Evolutionary conservation across 768 basidiomycete species (phyloP).

Genomic region (Kwoniella sp.): DNA sequence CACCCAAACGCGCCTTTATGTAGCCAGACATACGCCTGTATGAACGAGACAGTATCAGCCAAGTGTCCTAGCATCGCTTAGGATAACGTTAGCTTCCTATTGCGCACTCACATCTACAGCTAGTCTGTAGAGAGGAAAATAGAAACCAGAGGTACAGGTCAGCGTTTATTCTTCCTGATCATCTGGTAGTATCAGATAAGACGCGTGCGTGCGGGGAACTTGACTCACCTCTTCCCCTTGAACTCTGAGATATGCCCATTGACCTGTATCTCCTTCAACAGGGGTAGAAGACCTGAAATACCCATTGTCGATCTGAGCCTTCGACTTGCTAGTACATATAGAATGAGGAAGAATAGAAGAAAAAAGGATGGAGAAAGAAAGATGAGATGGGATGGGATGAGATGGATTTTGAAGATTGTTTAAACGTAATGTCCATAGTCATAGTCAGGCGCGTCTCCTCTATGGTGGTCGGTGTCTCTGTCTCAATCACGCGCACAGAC

Average conservation of each 20-base stretch:
- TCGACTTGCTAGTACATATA: neutral
- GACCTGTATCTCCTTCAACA: constrained; percentile 85
- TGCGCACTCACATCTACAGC: constrained; percentile 71
- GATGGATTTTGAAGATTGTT: neutral
- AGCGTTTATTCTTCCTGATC: too few species aligned
- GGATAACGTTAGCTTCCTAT: constrained; percentile 15
- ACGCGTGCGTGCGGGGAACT: neutral
- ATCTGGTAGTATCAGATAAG: too few species aligned
- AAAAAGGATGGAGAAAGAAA: constrained; percentile 6
- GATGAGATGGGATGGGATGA: neutral
- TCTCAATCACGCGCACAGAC: constrained; percentile 19
- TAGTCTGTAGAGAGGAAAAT: constrained; percentile 54
- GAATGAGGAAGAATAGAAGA: neutral
- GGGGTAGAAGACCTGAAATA: constrained; percentile 82
- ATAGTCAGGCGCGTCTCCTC: constrained; percentile 23
- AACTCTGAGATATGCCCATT: constrained; percentile 77
- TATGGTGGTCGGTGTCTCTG: too few species aligned
- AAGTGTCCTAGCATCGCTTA: too few species aligned
- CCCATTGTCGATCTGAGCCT: constrained; percentile 65
- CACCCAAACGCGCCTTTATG: constrained; percentile 80
- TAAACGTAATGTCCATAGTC: constrained; percentile 10
- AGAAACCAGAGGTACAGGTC: too few species aligned
- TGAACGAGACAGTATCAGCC: too few species aligned
- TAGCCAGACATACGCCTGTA: constrained; percentile 68
- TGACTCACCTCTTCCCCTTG: constrained; percentile 67